phyloP scores from a whole-genome alignment of 2,329 filamentous ascomycete species.

The Corinectria fuckeliana region DNA sequence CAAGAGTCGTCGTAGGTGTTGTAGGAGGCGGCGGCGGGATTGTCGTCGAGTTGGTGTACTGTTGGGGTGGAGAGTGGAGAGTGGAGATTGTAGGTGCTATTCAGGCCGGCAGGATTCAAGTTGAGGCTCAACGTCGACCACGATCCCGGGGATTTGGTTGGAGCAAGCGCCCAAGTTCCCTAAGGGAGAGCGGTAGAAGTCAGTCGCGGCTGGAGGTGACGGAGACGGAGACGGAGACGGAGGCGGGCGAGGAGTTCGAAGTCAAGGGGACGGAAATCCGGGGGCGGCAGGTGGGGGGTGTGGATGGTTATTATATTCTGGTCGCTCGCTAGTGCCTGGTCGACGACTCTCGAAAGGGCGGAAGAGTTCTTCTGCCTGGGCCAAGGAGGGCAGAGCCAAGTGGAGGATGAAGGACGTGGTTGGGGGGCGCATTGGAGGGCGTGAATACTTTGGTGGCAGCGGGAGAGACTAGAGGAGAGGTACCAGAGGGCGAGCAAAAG shows the following conservation, averaged over 20 bases:
- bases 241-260: conserved; percentile 33
- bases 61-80: conserved; percentile 21
- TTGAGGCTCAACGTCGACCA: conserved; percentile 32
- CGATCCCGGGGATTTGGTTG: conserved; percentile 28
- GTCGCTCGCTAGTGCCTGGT: conserved; percentile 27
- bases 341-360: conserved; percentile 30
- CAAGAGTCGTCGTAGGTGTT: conserved; percentile 5
- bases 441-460: conserved; percentile 22
- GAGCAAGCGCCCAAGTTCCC: conserved; percentile 28
- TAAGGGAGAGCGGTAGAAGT: conserved; percentile 19
- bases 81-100: conserved; percentile 17
- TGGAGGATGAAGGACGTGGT: conserved; percentile 28
- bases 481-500: conserved; percentile 4
- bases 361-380: conserved; percentile 34
- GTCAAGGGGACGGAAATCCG: conserved; percentile 41
- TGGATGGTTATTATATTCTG: conserved; percentile 43
- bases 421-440: neutral
- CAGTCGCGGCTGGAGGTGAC: conserved; percentile 21
- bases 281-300: conserved; percentile 40
- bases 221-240: conserved; percentile 19
- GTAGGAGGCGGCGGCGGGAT: conserved; percentile 9
- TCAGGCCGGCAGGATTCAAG: conserved; percentile 12
- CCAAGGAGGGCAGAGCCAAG: conserved; percentile 24
- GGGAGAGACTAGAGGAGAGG: too few relatives aligned
- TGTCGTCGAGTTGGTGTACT: conserved; percentile 14